Base-by-base conservation (phyloP, 1,284 basidiomycete species). In the Cutaneotrichosporon spelunceum region DNA sequence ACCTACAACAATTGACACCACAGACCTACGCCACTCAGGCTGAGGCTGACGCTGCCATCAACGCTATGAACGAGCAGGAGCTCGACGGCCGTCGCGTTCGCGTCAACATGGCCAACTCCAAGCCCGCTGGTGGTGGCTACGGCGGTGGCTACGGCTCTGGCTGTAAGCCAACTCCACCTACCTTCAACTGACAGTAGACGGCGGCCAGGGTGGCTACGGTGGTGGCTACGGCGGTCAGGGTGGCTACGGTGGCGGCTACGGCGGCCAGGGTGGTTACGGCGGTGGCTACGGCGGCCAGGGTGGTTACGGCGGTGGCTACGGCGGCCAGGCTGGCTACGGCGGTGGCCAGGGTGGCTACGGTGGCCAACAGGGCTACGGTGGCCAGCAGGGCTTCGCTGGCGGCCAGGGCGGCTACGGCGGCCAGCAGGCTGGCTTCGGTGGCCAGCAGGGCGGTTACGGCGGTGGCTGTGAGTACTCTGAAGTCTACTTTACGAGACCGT, bases 71-170 rank as follows among this genome's bases (percentile, higher is more conserved):
- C 82, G 94, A 97, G 78, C 86, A 90, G 72, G 91, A 95, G 73
- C 87, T 98, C 71, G 94, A 98, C 79, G 93, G 93, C 65, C 86
- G 94, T 70, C 86, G 90, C 71, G 88, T 98, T 77, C 80, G 82
- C 62, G 93, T 97, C 66, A 97, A 97, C 83, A 82, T 96, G 68
- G 94, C 94, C 69, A 97, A 96, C 78, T 88, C 91, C 60, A 87
- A 90, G 69, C 83, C 84, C 63, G 84, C 83, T 21, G 83, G 84
- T 44, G 81, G 83, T 57, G 81, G 82, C 57, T 69, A 68, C 60
- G 72, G 77, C 59, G 73, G 73, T 66, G 75, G 76, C 60, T 78
- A 77, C 74, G 63, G 68, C 64, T 73, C 71, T 49, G 76, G 76
- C 61, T 76, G 73, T 75, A 55, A 55, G 71, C 71, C 53, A 13